A percentile compares a stretch with the other conserved stretches of the same genome.
phyloP scores from a whole-genome alignment of 2,329 filamentous ascomycete genomes.

The Fusarium verticillioides region DNA sequence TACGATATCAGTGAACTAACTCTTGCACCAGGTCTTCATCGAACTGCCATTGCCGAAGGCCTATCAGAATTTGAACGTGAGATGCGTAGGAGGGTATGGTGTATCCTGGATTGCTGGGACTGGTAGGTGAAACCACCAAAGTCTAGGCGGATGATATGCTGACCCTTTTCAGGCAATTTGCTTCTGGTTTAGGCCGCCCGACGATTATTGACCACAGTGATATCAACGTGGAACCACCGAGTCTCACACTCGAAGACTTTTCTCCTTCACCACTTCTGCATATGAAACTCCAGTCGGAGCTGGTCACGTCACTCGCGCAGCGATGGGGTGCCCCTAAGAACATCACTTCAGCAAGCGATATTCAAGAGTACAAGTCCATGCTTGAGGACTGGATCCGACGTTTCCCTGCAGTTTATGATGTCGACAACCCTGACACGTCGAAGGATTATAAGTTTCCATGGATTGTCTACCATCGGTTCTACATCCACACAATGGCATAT shows the following conservation, averaged over 20 bases:
- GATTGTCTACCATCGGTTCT: constrained; percentile 57
- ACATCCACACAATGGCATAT: constrained; percentile 57
- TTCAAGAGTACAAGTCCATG: constrained; percentile 45
- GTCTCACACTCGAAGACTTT: constrained; percentile 48
- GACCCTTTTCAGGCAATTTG: constrained; percentile 48
- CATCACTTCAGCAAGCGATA: constrained; percentile 43
- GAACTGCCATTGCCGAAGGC: constrained; percentile 40
- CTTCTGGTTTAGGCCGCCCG: constrained; percentile 47
- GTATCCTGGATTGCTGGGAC: constrained; percentile 51
- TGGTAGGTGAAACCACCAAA: constrained; percentile 41
- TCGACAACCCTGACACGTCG: constrained; percentile 53
- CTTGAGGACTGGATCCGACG: constrained; percentile 55
- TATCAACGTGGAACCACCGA: constrained; percentile 48
- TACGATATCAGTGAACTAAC: not conserved
- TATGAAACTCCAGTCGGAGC: constrained; percentile 52
- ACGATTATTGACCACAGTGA: constrained; percentile 50
- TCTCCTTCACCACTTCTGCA: constrained; percentile 48
- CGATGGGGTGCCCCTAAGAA: constrained; percentile 46
- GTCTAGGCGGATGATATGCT: not conserved
- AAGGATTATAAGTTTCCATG: constrained; percentile 55
- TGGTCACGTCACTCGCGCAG: constrained; percentile 44
- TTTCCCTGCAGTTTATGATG: constrained; percentile 54
- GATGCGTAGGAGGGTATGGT: constrained; percentile 51
- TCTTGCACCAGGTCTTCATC: constrained; percentile 41
- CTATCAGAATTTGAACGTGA: constrained; percentile 50